Evolutionary conservation across 345 rosid genomes (phyloP), one percentile per base, ranked within the genome.

Genomic region (Pugionium dolabratum): DNA sequence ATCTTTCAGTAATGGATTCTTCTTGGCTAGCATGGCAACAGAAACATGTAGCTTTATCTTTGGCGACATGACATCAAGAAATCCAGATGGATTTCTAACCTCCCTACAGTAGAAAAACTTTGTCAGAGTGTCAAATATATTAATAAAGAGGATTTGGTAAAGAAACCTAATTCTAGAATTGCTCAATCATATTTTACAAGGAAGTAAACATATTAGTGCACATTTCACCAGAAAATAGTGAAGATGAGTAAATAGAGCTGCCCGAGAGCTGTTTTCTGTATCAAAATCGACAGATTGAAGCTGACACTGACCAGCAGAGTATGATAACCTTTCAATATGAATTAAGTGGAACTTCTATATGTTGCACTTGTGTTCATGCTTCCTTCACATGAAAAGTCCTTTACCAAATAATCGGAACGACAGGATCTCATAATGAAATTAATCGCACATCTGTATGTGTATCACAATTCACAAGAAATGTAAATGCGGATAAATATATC

Each of bases 1-100:
- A 48, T 75, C 77, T 64, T 32, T 52, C 53, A 79, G 59, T 43
- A 55, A 49, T 54, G 70, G 79, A 60, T 76, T 79, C 73, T 68
- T 69, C 66, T 68, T 43, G 2, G 70, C 70, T 36, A 72, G 70
- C 54, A 64, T 33, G 66, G 11, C 50, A 44, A 79, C 44, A 59
- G 79, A 68, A 5, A 5, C 30, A 33, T 4, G 71, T 6, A 72
- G 71, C 51, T 67, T 60, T 50, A 10, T 7, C 59, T 62, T 53
- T 56, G 1, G 33, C 6, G 57, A 57, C 57, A 46, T 69, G 45
- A 33, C 58, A 36, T 69, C 71, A 54, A 39, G 55, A 64, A 59
- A 58, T 64, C 45, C 54, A 43, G 59, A 53, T 70, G 61, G 59
- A 9, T 9, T 7, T 35, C 46, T 50, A 27, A 28, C 57, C 25